A percentile compares a stretch with the other conserved stretches of the same genome.
phyloP scores from a whole-genome alignment of 1,284 basidiomycete species.

The Moesziomyces globuligerus region DNA sequence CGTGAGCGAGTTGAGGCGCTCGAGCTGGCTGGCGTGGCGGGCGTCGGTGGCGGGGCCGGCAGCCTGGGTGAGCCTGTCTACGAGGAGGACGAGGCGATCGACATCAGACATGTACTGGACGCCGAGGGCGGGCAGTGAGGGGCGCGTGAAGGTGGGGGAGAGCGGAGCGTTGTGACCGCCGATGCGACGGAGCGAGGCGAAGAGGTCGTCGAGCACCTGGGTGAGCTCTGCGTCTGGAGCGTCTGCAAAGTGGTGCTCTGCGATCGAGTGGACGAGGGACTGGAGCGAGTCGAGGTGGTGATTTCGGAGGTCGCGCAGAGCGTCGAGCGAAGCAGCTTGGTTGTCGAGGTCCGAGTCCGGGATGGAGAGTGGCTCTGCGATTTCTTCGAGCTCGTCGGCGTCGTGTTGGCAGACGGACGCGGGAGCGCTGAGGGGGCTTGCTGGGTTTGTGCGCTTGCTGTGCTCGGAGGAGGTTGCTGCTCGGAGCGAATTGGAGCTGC shows the following conservation, averaged over 20 bases:
- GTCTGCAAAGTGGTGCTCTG: conserved; percentile 9
- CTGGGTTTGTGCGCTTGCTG: too few relatives aligned
- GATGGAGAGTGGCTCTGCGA: conserved; percentile 19
- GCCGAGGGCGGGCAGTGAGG: neutral
- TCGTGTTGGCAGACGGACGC: neutral
- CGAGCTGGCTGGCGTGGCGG: conserved; percentile 11
- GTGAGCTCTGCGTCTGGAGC: conserved; percentile 14
- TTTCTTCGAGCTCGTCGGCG: conserved; percentile 36
- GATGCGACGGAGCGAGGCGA: conserved; percentile 35
- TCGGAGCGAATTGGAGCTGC: conserved; percentile 17
- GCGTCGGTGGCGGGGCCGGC: conserved; percentile 4
- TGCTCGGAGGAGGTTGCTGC: conserved; percentile 3
- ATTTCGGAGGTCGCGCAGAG: conserved; percentile 26
- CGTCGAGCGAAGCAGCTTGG: conserved; percentile 9
- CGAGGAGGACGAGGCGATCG: conserved; percentile 35
- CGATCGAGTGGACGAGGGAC: conserved; percentile 29
- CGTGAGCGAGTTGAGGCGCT: conserved; percentile 15
- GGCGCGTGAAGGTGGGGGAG: conserved; percentile 26
- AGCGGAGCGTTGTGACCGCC: conserved; percentile 31
- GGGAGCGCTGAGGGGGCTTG: too few relatives aligned
- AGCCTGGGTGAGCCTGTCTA: conserved; percentile 16
- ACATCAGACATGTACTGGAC: conserved; percentile 18
- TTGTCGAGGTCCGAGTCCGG: conserved; percentile 13
- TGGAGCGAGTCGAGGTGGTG: conserved; percentile 36
- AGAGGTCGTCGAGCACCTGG: conserved; percentile 36